phyloP scores from a whole-genome alignment of 257 asterid genomes.

The Solanum sejunctum region DNA sequence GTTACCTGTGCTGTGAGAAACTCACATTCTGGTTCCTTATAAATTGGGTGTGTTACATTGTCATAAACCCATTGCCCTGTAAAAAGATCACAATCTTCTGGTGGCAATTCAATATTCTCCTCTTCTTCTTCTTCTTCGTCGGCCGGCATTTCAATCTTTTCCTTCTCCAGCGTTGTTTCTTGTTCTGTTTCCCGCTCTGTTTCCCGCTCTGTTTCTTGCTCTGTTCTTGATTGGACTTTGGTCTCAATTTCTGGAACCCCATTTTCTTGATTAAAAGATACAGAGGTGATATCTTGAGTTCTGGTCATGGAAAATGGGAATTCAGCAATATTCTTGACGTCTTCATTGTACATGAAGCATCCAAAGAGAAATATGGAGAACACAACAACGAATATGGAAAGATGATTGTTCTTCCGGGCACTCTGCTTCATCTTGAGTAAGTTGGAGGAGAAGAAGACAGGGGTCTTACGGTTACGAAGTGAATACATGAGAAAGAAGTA shows the following conservation, averaged over 20 bases:
- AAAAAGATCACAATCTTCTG: constrained; percentile 58
- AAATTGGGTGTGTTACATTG: constrained; percentile 43
- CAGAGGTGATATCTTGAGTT: constrained; percentile 13
- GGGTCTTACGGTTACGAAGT: constrained; percentile 44
- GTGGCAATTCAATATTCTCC: constrained; percentile 39
- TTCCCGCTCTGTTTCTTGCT: constrained; percentile 8
- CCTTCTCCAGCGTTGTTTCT: not conserved
- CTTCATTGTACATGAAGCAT: constrained; percentile 73
- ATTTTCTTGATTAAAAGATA: not conserved
- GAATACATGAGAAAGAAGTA: constrained; percentile 37
- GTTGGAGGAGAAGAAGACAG: constrained; percentile 16
- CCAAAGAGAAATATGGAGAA: constrained; percentile 60
- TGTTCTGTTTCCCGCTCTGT: constrained; percentile 14
- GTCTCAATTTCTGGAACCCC: not conserved
- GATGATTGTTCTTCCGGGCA: constrained; percentile 35
- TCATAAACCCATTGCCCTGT: constrained; percentile 68
- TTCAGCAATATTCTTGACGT: constrained; percentile 59
- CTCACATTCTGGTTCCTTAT: constrained; percentile 57
- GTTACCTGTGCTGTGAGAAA: constrained; percentile 78
- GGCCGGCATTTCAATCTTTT: constrained; percentile 18
- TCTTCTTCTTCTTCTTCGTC: constrained; percentile 22
- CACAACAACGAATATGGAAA: constrained; percentile 43
- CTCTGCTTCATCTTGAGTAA: constrained; percentile 42
- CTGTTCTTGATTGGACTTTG: constrained; percentile 31
- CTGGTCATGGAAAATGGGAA: constrained; percentile 52